Evolutionary conservation across 495 filamentous ascomycete genomes (phyloP), one percentile per base, ranked within the genome.

Genomic region (Xylaria scruposa): DNA sequence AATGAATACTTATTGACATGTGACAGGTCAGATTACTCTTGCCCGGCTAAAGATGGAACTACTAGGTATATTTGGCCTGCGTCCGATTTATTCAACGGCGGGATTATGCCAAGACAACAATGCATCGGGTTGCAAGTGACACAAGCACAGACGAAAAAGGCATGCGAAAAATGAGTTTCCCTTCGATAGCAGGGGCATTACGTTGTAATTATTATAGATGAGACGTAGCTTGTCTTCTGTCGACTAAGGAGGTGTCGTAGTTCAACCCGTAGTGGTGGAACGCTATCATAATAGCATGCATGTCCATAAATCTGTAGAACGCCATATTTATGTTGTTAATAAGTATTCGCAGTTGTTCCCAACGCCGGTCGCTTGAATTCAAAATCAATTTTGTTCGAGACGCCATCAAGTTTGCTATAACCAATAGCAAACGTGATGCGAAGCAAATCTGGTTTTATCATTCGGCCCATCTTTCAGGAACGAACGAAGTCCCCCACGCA

Each of bases 351-450:
- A 26, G 31, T 67, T 70, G 44, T 61, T 60, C 68, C 47, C 47
- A 70, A 64, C 53, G 46, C 68, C 68, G 36, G 59, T 53, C 59
- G 61, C 68, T 70, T 47, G 49, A 53, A 53, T 53, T 67, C 49
- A 31, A 64, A 70, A 64, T 56, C 24, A 51, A 42, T 47, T 13
- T 44, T 51, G 36, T 53, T 60, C 15, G 33, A 38, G 51, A 33
- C 26, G 21, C 56, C 58, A 44, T 33, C 31, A 36, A 29, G 31
- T 24, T 53, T 33, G 26, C 29, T 12, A 9, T 49, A 19, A 56
- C 12, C 29, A 21, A 49, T 61, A 15, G 49, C 65, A 40, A 54
- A 56, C 38, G 19, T 24, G 44, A 58, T 42, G 49, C 65, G 13
- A 67, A 12, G 64, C 44, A 58, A 59, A 19, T 29, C 5, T 3